Percentiles rank a stretch among this genome's conserved stretches.
Evolutionary conservation across 1,284 basidiomycete genomes (phyloP).

Genomic region (Cryptococcus sp.): DNA sequence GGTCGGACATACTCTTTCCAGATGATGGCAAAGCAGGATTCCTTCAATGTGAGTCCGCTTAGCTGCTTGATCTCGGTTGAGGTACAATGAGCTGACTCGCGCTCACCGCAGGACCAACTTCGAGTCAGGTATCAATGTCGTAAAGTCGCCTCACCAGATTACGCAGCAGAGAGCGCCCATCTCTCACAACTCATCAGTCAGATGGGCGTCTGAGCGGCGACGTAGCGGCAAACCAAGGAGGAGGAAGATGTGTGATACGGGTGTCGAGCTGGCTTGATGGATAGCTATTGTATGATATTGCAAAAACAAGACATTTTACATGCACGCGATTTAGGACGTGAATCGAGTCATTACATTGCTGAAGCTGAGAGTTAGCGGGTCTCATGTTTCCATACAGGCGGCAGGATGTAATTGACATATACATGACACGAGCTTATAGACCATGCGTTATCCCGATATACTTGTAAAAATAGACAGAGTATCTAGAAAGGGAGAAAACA

Average conservation of each 20-base stretch:
- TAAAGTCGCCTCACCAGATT: slow-evolving; percentile 68
- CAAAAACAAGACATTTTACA: too few relatives aligned
- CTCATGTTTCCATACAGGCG: not conserved
- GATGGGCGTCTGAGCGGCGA: slow-evolving; percentile 26
- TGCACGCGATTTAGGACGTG: too few relatives aligned
- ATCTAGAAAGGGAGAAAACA: too few relatives aligned
- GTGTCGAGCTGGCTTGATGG: too few relatives aligned
- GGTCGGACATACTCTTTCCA: slow-evolving; percentile 78
- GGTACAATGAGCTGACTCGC: slow-evolving; percentile 1
- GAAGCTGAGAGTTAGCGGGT: too few relatives aligned
- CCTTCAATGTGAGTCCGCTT: slow-evolving; percentile 67
- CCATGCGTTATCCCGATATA: not conserved
- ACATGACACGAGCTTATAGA: too few relatives aligned
- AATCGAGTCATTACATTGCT: too few relatives aligned
- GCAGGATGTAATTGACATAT: not conserved
- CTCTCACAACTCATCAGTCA: slow-evolving; percentile 59
- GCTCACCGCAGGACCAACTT: slow-evolving; percentile 63
- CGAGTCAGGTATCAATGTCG: slow-evolving; percentile 81
- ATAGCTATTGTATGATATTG: too few relatives aligned
- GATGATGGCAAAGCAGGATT: slow-evolving; percentile 85
- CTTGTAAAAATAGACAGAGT: too few relatives aligned
- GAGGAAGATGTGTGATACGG: too few relatives aligned
- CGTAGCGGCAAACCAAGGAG: not conserved
- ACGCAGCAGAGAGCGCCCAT: slow-evolving; percentile 65
- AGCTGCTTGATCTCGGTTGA: not conserved